Evolutionary conservation across 148 eudicot genomes (phyloP), one percentile per base, ranked within the genome.

Genomic region (Fagopyrum tataricum): DNA sequence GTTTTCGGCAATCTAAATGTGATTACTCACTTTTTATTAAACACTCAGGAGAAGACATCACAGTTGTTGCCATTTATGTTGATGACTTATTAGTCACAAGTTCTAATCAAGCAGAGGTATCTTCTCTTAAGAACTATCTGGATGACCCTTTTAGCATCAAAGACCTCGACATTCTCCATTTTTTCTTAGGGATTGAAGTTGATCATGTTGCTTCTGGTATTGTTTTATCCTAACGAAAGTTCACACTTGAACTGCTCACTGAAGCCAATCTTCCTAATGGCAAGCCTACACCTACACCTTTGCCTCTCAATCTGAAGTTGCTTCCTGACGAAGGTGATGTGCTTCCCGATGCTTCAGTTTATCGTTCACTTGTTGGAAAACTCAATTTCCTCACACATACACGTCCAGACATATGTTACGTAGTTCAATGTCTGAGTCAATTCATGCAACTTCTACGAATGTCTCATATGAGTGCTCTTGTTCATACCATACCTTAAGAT

Each of bases 401-500:
- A 4, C 2, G 2, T 18, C 72, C 72, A 2, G 72, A 69, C 42
- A 6, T 68, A 2, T 12, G 55, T 1, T 49, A 10, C 15, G 55
- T 5, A 10, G n/a, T n/a, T n/a, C 21, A 15, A 17, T 4, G 1
- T 6, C 8, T 42, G 42, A 37, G 72, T n/a, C 72, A 42, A 24
- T 69, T 69, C 42, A 69, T 69, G 72, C 49, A 42, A n/a, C n/a
- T 4, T 48, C n/a, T n/a, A n/a, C 72, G 4, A 9, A n/a, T n/a
- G 42, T n/a, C 20, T 68, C 71, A 68, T 40, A 6, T 37, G 2
- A 8, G 2, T 8, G 47, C 71, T 41, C 6, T 68, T 17, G 12
- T 23, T 39, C 47, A 39, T 68, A 40, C 42, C 44, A 4, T 68
- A 7, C 7, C n/a, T n/a, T n/a, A n/a, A n/a, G 46, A 8, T 41